Base-by-base conservation (phyloP, 306 rosid genomes). In the Pueraria montana region DNA sequence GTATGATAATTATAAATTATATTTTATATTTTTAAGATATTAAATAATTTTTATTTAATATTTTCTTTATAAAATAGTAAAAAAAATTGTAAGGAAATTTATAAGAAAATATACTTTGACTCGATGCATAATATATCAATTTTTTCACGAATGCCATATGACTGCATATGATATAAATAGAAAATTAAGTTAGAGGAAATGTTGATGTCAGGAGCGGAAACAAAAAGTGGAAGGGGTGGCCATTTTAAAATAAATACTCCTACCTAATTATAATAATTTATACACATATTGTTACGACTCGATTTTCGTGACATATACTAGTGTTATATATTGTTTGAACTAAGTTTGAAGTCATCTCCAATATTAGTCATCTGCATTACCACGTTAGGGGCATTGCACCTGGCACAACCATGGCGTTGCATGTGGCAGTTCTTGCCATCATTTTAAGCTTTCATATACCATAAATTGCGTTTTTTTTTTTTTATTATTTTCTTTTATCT, bases 381-480 rank as follows among this genome's bases (percentile, higher is more conserved):
- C 69, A 18, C 17, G 86, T 56, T 86, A 79, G 86, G 76, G 72
- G 82, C 92, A 75, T 30, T 88, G 95, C 91, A 92, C 89, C 86
- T 92, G 91, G 92, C 87, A 76, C 63, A 45, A 86, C 91, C 84
- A 42, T 3, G 58, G 85, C 77, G 30, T 52, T 74, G 91, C 92
- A 89, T 85, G 91, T 86, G 93, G 90, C 93, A 87, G 3, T 0
- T 66, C 56, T 64, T 53, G 26, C 53, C 55, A 5, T 49, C 49
- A 43, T 68, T 73, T 46, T 18, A 80, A 78, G 52, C 58, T 49
- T 50, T 62, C 36, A 20, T 20, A 21, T 45, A 9, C 46, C 77
- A 42, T 74, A 45, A n/a, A 18, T 6, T 3, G 38, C 30, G 6
- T 65, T 30, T n/a, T 17, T 67, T 30, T 6, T 13, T 50, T 38